These are phyloP conservation scores for Fusarium guadeloupense DNA, from an alignment of 2,329 filamentous ascomycete genomes.

Conservation along the genomic window DNA sequence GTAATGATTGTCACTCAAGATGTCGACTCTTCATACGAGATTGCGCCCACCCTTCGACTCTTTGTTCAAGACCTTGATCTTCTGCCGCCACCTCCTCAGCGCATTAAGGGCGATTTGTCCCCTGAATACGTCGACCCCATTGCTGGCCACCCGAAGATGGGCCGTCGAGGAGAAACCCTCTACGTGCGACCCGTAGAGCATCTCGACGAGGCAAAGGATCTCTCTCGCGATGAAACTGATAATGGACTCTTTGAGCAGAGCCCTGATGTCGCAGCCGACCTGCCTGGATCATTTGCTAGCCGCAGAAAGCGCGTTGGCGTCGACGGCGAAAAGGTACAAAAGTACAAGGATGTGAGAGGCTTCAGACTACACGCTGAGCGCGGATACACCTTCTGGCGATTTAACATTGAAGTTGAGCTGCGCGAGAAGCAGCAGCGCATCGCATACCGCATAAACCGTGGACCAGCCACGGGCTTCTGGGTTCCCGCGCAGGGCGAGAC, in stretches of 20 bases:
- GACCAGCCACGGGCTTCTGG: constrained; percentile 92
- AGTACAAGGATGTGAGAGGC: constrained; percentile 84
- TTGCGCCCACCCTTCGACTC: constrained; percentile 79
- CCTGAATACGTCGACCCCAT: constrained; percentile 90
- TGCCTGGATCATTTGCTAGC: constrained; percentile 62
- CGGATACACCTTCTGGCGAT: constrained; percentile 95
- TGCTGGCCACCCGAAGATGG: constrained; percentile 86
- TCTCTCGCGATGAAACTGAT: constrained; percentile 82
- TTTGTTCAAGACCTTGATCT: constrained; percentile 89
- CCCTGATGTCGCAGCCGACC: constrained; percentile 57
- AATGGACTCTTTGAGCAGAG: constrained; percentile 82
- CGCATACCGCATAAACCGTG: constrained; percentile 93
- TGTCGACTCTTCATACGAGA: constrained; percentile 81
- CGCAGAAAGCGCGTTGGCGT: constrained; percentile 62
- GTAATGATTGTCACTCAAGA: constrained; percentile 96
- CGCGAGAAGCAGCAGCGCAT: constrained; percentile 81
- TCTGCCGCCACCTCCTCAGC: constrained; percentile 77
- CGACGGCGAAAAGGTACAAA: constrained; percentile 83
- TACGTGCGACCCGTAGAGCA: constrained; percentile 92
- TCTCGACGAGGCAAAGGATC: constrained; percentile 78
- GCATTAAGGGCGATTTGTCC: constrained; percentile 72
- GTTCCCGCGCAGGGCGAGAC: constrained; percentile 83
- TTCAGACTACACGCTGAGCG: constrained; percentile 84
- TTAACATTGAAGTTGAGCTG: constrained; percentile 93
- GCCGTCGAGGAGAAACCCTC: constrained; percentile 83